These are phyloP conservation scores for Ocimum tenuiflorum DNA, from an alignment of 257 asterid species.

Conservation along the genomic window DNA sequence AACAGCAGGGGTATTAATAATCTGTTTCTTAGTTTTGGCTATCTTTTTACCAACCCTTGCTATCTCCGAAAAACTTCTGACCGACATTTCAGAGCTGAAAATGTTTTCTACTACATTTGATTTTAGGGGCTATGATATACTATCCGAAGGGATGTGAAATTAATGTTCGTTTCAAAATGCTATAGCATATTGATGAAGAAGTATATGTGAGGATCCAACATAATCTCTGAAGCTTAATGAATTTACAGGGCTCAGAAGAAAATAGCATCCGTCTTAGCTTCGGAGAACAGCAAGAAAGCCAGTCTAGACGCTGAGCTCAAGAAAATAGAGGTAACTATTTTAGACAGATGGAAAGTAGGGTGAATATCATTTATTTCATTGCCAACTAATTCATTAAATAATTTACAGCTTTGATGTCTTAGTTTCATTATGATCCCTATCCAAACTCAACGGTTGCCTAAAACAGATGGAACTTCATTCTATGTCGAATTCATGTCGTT, in stretches of 20 bases:
- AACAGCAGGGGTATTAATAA: too few species aligned
- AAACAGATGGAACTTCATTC: not conserved
- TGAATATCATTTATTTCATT: constrained; percentile 2
- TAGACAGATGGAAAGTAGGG: not conserved
- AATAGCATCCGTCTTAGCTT: not conserved
- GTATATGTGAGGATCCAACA: not conserved
- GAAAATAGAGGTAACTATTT: not conserved
- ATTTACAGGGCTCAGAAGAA: not conserved
- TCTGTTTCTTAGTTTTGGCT: not conserved
- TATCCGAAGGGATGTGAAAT: too few species aligned
- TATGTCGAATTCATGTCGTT: not conserved
- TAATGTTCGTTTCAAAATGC: too few species aligned
- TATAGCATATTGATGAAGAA: not conserved
- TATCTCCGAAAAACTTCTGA: too few species aligned
- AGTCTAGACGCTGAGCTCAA: not conserved
- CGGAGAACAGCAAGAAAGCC: not conserved
- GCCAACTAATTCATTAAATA: not conserved
- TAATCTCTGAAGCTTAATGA: not conserved
- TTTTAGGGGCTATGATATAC: not conserved
- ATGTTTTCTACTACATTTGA: too few species aligned
- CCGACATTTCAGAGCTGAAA: too few species aligned
- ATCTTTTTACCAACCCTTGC: too few species aligned
- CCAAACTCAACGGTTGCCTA: not conserved
- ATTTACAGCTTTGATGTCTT: constrained; percentile 2
- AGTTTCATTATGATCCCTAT: not conserved